Evolutionary conservation across 768 basidiomycete genomes (phyloP).

Genomic region (Lentinus tigrinus): DNA sequence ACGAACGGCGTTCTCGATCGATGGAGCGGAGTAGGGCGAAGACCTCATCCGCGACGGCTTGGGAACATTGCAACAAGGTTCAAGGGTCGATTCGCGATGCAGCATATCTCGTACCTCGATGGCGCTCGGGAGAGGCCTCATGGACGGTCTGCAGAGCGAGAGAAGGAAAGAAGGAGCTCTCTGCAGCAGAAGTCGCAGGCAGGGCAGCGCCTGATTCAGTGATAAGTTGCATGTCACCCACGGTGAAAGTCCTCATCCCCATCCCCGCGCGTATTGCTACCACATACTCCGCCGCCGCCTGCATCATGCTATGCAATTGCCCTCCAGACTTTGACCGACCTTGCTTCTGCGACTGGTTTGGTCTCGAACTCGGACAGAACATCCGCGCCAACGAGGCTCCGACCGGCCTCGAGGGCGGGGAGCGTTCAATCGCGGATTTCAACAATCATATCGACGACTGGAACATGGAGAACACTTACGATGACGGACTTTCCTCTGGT

Average conservation of each 20-base stretch:
- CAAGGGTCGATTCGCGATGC: no score
- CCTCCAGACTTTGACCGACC: no score
- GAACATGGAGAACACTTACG: neutral
- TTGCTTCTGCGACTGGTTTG: neutral
- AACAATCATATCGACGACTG: neutral
- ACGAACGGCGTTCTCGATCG: no score
- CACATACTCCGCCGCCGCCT: neutral
- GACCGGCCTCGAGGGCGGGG: neutral
- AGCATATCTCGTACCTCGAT: no score
- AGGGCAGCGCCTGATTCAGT: slow-evolving; percentile 2
- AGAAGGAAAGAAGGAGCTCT: slow-evolving; percentile 2
- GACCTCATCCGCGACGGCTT: no score
- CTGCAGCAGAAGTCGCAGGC: slow-evolving; percentile 5
- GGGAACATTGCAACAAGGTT: no score
- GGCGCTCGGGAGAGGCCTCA: neutral
- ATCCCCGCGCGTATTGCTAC: neutral
- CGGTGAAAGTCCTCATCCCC: neutral
- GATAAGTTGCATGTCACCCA: neutral
- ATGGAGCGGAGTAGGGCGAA: no score
- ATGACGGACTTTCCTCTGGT: neutral
- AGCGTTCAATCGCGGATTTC: neutral
- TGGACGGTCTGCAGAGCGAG: neutral
- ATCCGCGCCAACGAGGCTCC: neutral
- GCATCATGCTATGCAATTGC: no score
- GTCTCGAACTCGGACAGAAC: neutral